Evolutionary conservation across 768 basidiomycete genomes (phyloP).

Genomic region (Auricularia sp.): DNA sequence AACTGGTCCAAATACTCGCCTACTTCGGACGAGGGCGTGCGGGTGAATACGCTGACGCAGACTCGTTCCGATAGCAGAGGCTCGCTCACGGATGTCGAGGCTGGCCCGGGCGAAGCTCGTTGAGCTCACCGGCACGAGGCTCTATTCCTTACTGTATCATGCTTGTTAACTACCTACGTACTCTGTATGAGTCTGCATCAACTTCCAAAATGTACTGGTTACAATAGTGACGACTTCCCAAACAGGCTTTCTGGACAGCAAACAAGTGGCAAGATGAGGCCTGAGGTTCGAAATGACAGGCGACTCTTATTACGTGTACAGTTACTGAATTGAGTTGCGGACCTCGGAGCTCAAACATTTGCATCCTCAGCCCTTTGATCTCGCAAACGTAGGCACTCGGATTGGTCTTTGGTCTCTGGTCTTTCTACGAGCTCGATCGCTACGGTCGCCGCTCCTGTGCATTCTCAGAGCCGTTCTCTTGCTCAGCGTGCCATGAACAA

Average conservation of each 20-base stretch:
- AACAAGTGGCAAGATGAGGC: too few species aligned
- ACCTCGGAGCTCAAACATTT: background rate
- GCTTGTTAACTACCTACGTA: too few species aligned
- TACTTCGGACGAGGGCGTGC: background rate
- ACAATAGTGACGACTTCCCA: too few species aligned
- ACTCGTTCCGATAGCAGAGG: background rate
- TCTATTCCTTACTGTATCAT: too few species aligned
- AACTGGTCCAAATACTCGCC: background rate
- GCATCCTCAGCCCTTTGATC: background rate
- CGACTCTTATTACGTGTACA: background rate
- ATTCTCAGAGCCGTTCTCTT: too few species aligned
- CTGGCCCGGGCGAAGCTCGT: too few species aligned
- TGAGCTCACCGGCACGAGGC: too few species aligned
- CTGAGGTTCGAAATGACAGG: too few species aligned
- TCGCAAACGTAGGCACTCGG: background rate
- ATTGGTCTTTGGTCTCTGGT: background rate
- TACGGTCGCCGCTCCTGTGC: background rate
- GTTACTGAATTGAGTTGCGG: background rate
- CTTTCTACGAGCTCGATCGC: background rate
- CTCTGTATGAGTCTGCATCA: too few species aligned
- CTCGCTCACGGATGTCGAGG: background rate
- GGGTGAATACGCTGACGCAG: background rate
- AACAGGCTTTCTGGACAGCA: too few species aligned
- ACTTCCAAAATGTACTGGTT: too few species aligned
- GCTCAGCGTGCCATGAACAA: constrained; percentile 8